phyloP scores from a whole-genome alignment of 345 rosid genomes.

The Ceriops tagal region DNA sequence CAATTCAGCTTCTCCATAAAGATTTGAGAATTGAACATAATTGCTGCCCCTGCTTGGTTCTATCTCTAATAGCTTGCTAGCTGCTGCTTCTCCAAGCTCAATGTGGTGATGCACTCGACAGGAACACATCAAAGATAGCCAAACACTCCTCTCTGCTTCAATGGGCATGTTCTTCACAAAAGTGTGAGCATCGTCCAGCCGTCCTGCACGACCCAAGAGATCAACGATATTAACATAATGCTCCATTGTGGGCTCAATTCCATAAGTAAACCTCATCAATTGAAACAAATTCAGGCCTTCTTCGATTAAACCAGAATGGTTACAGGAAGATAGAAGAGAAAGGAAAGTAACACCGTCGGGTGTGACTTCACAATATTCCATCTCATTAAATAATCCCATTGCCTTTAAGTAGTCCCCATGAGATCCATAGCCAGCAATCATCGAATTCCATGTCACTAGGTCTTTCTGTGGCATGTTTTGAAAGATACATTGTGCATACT shows the following conservation, averaged over 20 bases:
- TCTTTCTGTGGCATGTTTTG: constrained; percentile 43
- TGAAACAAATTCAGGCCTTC: constrained; percentile 54
- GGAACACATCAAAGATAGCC: constrained; percentile 69
- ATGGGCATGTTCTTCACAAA: constrained; percentile 52
- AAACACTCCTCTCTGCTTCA: constrained; percentile 55
- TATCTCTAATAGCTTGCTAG: constrained; percentile 41
- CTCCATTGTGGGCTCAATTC: constrained; percentile 52
- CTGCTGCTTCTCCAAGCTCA: constrained; percentile 65
- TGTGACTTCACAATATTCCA: constrained; percentile 45
- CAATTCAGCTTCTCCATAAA: constrained; percentile 62
- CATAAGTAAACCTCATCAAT: constrained; percentile 47
- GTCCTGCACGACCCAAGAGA: constrained; percentile 74
- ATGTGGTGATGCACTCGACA: constrained; percentile 51
- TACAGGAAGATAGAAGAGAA: constrained; percentile 70
- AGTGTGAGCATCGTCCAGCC: constrained; percentile 52
- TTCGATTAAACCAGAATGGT: constrained; percentile 65
- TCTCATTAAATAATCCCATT: constrained; percentile 46
- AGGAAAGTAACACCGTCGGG: constrained; percentile 73
- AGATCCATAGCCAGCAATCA: constrained; percentile 77
- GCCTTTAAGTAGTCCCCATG: constrained; percentile 59
- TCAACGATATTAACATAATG: constrained; percentile 71
- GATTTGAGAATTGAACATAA: constrained; percentile 59
- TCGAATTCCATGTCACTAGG: constrained; percentile 66
- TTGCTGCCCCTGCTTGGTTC: constrained; percentile 60
- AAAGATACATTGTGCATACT: constrained; percentile 53